These are phyloP conservation scores for Piromyces finnis DNA, from an alignment of 192 early-diverging fungal genomes.

Conservation along the genomic window DNA sequence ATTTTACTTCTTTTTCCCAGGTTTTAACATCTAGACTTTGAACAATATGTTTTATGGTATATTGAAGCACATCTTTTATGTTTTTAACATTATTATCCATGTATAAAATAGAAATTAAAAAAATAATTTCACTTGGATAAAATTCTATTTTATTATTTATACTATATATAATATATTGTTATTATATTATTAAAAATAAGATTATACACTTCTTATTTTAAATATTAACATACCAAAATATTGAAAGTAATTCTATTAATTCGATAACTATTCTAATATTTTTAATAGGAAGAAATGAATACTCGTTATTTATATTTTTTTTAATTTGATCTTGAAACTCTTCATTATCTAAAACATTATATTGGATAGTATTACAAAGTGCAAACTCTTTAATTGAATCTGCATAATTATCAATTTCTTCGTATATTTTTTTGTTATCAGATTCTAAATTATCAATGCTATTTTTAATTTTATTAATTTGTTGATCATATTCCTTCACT, in stretches of 20 bases:
- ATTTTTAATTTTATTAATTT: not conserved
- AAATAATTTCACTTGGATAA: not conserved
- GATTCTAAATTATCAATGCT: not conserved
- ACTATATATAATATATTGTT: too few relatives aligned
- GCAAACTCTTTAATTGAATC: not conserved
- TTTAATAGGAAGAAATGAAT: not conserved
- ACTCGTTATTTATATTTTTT: not conserved
- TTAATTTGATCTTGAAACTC: not conserved
- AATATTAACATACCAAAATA: not conserved
- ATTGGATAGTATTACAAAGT: not conserved
- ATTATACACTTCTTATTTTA: too few relatives aligned
- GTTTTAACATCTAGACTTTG: not conserved
- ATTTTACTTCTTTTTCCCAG: not conserved
- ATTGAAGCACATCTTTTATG: not conserved
- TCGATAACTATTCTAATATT: not conserved
- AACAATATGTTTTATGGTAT: not conserved
- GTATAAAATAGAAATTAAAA: not conserved
- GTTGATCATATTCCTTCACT: not conserved
- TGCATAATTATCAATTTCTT: not conserved
- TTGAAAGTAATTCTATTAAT: not conserved
- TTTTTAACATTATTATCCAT: not conserved
- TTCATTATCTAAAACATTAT: not conserved
- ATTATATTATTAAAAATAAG: too few relatives aligned
- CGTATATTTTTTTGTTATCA: not conserved
- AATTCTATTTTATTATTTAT: not conserved